Evolutionary conservation across 257 asterid genomes (phyloP), one percentile per base, ranked within the genome.

Genomic region (Cruciata laevipes): DNA sequence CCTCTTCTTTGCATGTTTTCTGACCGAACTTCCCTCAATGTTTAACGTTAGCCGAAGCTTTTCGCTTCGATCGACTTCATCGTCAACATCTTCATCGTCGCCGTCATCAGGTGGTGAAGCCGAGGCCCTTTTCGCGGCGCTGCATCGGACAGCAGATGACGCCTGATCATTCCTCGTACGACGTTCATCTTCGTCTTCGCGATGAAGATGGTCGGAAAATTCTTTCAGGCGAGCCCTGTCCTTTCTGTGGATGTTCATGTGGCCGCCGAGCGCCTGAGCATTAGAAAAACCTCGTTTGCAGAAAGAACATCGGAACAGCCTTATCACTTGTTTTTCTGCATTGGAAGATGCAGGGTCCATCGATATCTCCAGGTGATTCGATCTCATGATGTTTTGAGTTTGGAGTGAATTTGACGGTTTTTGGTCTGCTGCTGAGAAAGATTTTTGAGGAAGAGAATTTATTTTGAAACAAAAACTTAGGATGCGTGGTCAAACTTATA

Each of bases 181-280:
- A 0, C 25, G 58, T 6, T 52, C 24, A 18, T 21, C 4, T n/a
- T 68, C 75, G 3, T 82, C 80, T 5, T 1, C 37, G n/a, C 9
- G 30, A 27, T 35, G 38, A 35, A 35, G 38, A 35, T 35, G 38
- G 31, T 68, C 38, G 12, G 80, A 73, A 47, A 78, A 68, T 32
- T 86, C 85, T 42, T 44, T 70, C 33, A 86, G 91, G 68, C 78
- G 85, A 0, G 92, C 95, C 64, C 95, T 78, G 62, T 86, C 96
- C 75, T 74, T 89, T 52, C 96, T 65, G 73, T 89, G 96, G 11
- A 86, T 82, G 66, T 86, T 89, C 96, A 86, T 86, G 67, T 89
- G 96, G 32, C 96, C 96, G 12, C 96, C 94, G 25, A 89, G 74
- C 3, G 96, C 96, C 63, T 86, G 95, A 1, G 96, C 95, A 76